Conservation (phyloP, 257 asterid genomes). For the Cynanchum wilfordii region DNA sequence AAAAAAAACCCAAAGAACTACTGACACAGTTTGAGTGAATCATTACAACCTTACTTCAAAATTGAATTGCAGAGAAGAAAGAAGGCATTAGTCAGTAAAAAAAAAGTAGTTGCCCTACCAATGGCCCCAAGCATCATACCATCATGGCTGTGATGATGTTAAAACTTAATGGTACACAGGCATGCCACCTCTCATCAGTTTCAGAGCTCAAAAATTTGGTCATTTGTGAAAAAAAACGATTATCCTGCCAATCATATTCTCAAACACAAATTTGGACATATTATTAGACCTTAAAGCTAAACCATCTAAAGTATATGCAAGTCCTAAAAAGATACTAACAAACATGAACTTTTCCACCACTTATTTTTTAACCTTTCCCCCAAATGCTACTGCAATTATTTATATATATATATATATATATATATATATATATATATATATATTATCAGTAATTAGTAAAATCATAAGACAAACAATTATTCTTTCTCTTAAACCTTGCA, state of each 20-base stretch:
- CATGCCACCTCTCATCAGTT: constrained; percentile 1
- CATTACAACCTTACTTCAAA: too few species aligned
- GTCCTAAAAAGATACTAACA: background rate
- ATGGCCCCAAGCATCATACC: background rate
- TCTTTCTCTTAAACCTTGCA: constrained; percentile 14
- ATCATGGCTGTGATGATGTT: background rate
- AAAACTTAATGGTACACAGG: background rate
- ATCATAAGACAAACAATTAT: constrained; percentile 14
- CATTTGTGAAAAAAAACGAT: background rate
- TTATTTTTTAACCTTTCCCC: constrained; percentile 4
- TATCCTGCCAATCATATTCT: background rate
- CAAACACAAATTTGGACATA: background rate
- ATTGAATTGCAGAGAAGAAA: too few species aligned
- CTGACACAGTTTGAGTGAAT: too few species aligned
- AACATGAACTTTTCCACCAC: background rate
- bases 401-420: background rate
- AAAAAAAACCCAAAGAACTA: too few species aligned
- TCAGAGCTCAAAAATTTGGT: constrained; percentile 7
- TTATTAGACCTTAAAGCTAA: background rate
- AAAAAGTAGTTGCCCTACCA: too few species aligned
- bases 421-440: background rate
- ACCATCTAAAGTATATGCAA: background rate
- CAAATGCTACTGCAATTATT: background rate
- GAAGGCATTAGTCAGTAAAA: too few species aligned
- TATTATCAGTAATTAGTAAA: constrained; percentile 1